Evolutionary conservation across 257 asterid species (phyloP), one percentile per base, ranked within the genome.

Genomic region (Sherardia arvensis): DNA sequence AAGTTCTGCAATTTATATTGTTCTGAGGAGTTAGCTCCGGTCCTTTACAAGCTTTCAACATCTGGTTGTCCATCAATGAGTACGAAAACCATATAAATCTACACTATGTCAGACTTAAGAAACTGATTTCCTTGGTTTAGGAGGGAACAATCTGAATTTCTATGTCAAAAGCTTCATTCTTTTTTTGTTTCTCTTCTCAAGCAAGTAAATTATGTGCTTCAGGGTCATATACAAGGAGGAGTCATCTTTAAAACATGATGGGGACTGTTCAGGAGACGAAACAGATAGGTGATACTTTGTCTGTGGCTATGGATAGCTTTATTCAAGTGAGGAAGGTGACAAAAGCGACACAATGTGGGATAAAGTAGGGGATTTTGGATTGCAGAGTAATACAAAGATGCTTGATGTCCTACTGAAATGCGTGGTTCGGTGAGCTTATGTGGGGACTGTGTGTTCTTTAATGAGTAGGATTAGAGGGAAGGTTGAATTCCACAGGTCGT

Each of bases 301-400:
- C 8, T 23, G 81, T 87, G 62, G 79, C 85, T 26, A 61, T 89
- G 81, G 95, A 92, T 76, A 79, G 87, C 53, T 82, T 76, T 62
- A 64, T 85, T 68, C 81, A 88, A 21, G 88, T 88, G 62, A 78
- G 84, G 7, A 78, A 61, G 49, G 86, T 92, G 53, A 72, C 90
- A 0, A 87, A 81, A 71, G 94, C 91, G 22, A 71, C 36, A 70
- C 73, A 43, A 3, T 89, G 28, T 89, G 85, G 40, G 71, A 69
- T 36, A 80, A 78, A 23, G 65, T 77, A 74, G 97, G 84, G 63
- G 76, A 76, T 60, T 84, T 68, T 65, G 94, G 94, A 0, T 79
- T 85, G 29, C 40, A 71, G 63, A 65, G 74, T 36, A 79, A 80
- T 49, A 64, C 70, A 17, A 86, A 78, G 72, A 75, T 84, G 3